Evolutionary conservation across 495 filamentous ascomycete genomes (phyloP).

Genomic region (Hypoxylon cercidicola): DNA sequence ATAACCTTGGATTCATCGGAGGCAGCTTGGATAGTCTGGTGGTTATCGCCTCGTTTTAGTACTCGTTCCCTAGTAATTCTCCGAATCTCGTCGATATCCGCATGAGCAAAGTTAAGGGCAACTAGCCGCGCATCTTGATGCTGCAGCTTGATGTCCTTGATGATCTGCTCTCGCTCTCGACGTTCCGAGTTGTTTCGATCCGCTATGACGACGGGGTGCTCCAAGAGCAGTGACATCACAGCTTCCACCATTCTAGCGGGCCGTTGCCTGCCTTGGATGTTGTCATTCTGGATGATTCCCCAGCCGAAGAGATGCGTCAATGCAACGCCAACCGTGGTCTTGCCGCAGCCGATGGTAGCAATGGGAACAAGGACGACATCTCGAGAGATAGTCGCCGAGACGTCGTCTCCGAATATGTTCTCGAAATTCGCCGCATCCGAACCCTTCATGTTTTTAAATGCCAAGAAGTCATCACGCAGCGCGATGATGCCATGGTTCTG

Average conservation of each 20-base stretch:
- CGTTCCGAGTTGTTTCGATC: conserved; percentile 94
- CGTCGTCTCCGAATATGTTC: conserved; percentile 36
- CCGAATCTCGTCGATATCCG: conserved; percentile 73
- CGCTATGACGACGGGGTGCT: conserved; percentile 79
- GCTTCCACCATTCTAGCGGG: conserved; percentile 76
- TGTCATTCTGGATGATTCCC: conserved; percentile 97
- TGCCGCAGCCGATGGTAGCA: conserved; percentile 94
- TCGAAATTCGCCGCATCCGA: conserved; percentile 69
- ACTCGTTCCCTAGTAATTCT: conserved; percentile 82
- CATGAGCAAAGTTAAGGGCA: conserved; percentile 93
- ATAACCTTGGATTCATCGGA: conserved; percentile 73
- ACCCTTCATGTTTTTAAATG: conserved; percentile 82
- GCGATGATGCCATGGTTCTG: conserved; percentile 96
- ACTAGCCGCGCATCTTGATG: conserved; percentile 75
- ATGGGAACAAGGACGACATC: conserved; percentile 85
- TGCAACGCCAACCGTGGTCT: conserved; percentile 91
- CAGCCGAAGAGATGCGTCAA: conserved; percentile 86
- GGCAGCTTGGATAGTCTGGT: conserved; percentile 94
- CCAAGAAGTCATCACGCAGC: conserved; percentile 86
- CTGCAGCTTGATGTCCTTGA: conserved; percentile 74
- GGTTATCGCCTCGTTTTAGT: conserved; percentile 88
- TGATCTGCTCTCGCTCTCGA: conserved; percentile 86
- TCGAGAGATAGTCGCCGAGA: conserved; percentile 57
- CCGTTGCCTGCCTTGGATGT: conserved; percentile 81
- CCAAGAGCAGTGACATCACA: conserved; percentile 67